Evolutionary conservation across 352 stramenopile species (phyloP), one percentile per base, ranked within the genome.

Genomic region (Phytophthora agathidicida): DNA sequence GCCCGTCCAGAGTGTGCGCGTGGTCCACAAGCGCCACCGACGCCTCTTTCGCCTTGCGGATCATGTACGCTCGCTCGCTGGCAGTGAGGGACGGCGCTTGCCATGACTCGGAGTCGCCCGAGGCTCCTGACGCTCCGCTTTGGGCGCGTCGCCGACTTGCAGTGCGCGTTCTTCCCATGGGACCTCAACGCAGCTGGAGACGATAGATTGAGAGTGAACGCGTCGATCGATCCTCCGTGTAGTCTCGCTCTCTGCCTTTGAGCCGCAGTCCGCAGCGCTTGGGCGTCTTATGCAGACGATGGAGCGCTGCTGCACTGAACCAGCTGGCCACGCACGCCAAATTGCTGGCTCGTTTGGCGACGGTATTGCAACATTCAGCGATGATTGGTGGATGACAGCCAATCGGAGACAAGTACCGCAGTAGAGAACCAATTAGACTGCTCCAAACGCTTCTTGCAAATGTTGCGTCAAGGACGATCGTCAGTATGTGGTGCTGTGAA

Each of bases 1-100:
- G 82, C 0, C 82, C 82, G 33, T 89, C 76, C 26, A 90, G 78
- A 28, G 80, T 90, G 55, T 90, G 77, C 38, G 80, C 82, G 44
- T 90, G 78, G 46, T 90, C 78, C 7, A 92, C 78, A 3, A 92
- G 63, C 39, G 80, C 75, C 31, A 83, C 65, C 17, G 77, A 83
- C 61, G 82, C 85, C 56, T 89, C 82, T 54, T 86, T 83, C 26
- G 82, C 82, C 45, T 82, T 82, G 44, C 77, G 71, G 35, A 83
- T 80, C 62, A 92, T 78, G 49, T 89, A 91, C 11, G 77, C 71
- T 26, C 65, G 56, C 46, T 88, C 77, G 30, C 54, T 69, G 17
- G 53, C 38, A 11, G 73, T 72, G 22, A 88, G 68, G 30, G 60
- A 58, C 47, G 73, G 67, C 39, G 60, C 17, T 2, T 54, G 57